Percentiles rank a stretch among this genome's conserved stretches.
phyloP scores from a whole-genome alignment of 2,329 filamentous ascomycete genomes.

The Stachybotrys elegans region DNA sequence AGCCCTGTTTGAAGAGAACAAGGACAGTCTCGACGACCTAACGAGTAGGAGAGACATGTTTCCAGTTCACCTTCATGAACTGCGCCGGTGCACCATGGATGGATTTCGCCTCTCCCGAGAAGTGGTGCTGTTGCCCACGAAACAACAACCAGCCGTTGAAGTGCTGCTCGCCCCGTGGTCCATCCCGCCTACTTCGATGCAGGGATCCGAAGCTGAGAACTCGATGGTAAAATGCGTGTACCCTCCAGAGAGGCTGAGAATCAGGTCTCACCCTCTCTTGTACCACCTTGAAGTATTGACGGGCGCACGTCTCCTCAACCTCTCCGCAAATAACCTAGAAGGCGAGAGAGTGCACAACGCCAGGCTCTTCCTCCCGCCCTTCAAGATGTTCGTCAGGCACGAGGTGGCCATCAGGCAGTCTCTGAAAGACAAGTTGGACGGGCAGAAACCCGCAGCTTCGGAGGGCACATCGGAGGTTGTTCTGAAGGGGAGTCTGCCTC shows the following conservation, averaged over 20 bases:
- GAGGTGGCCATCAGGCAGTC: conserved; percentile 5
- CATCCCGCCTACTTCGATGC: neutral
- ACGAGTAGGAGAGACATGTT: neutral
- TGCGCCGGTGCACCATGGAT: neutral
- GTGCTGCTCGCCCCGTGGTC: neutral
- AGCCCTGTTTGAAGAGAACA: neutral
- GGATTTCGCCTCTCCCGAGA: conserved; percentile 1
- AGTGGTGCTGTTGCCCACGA: neutral
- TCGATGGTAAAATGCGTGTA: neutral
- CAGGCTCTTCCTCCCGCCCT: conserved; percentile 5
- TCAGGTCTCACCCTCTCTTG: conserved; percentile 3
- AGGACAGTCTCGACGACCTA: neutral
- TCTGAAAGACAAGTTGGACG: neutral
- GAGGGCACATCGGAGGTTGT: no score
- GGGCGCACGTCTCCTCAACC: neutral
- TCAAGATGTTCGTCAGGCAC: conserved; percentile 6
- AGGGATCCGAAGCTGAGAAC: no score
- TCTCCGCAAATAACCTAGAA: no score
- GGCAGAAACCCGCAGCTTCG: neutral
- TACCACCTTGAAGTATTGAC: neutral
- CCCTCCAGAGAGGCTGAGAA: conserved; percentile 3
- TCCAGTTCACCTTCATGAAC: neutral
- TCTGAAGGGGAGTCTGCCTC: neutral
- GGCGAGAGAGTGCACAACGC: neutral
- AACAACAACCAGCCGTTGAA: neutral